Base-by-base conservation (phyloP, 441 rosid species). In the Croton setiger region DNA sequence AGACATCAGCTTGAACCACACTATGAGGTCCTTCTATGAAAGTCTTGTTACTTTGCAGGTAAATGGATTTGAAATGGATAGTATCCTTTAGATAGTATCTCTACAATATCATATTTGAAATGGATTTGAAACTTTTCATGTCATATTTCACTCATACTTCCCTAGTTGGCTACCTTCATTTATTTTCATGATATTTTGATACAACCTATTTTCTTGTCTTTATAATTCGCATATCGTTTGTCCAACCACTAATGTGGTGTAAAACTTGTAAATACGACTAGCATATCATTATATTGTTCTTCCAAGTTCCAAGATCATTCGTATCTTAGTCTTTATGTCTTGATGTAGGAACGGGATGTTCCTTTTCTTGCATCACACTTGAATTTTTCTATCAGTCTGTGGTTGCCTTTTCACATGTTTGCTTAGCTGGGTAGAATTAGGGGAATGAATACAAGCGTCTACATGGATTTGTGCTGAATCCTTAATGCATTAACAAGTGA, bases 11-110 rank as follows among this genome's bases (percentile, higher is more conserved):
- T 72, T 74, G 75, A 87, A 83, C 72, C 79, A 81, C 69, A 85
- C 90, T 8, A 85, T 86, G 87, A 88, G 98, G 78, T 69, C 84
- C 59, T 80, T 86, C 78, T 94, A 69, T 68, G 57, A 70, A 55
- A 78, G 81, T 47, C 86, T 94, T 57, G 81, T 92, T 35, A 69
- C 80, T 43, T 77, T 92, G 21, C 98, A 94, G 92, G 97, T 90
- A 72, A 37, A 64, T n/a, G n/a, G n/a, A n/a, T n/a, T n/a, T n/a
- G n/a, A n/a, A n/a, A n/a, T n/a, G n/a, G n/a, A n/a, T n/a, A n/a
- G n/a, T n/a, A 33, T 23, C 59, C 63, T 61, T 15, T 33, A 33
- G 14, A 43, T 4, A 17, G 63, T 45, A 20, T 35, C 45, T 15
- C 41, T 58, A 23, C 10, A 43, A 39, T n/a, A 20, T 3, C 15